phyloP scores from a whole-genome alignment of 1,139 yeast genomes.

The Pichia sp. region DNA sequence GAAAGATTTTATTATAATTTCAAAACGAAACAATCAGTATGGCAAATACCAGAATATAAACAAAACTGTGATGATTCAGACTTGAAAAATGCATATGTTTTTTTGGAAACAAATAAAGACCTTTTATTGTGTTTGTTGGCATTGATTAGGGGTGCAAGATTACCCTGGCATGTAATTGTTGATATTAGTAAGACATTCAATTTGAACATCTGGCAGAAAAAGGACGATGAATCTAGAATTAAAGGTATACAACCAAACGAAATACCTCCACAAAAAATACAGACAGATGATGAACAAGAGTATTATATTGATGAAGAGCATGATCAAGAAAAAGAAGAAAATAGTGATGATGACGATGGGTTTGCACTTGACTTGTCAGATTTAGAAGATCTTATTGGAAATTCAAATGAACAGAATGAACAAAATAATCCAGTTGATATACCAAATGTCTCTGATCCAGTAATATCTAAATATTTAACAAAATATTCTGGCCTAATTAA shows the following conservation, averaged over 20 bases:
- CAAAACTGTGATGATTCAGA: slow-evolving; percentile 24
- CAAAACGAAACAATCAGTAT: slow-evolving; percentile 20
- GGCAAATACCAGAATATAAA: slow-evolving; percentile 28
- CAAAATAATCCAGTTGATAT: neutral
- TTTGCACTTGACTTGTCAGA: slow-evolving; percentile 15
- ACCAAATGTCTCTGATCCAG: neutral
- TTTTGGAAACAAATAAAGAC: slow-evolving; percentile 27
- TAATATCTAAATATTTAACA: neutral
- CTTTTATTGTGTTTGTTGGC: slow-evolving; percentile 36
- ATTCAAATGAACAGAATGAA: neutral
- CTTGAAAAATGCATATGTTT: slow-evolving; percentile 18
- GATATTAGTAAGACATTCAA: neutral
- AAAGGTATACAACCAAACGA: neutral
- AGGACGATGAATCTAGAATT: neutral
- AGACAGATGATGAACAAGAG: neutral
- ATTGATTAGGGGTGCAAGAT: slow-evolving; percentile 39
- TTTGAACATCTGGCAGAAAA: neutral
- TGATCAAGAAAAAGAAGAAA: neutral
- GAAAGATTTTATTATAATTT: slow-evolving; percentile 38
- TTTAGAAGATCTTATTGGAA: slow-evolving; percentile 8
- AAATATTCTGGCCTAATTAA: neutral
- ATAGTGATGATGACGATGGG: slow-evolving; percentile 6
- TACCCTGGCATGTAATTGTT: slow-evolving; percentile 6
- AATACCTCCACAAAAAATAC: neutral
- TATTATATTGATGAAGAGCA: neutral